phyloP scores from a whole-genome alignment of 2,329 filamentous ascomycete genomes.

The Thielaviopsis populi region DNA sequence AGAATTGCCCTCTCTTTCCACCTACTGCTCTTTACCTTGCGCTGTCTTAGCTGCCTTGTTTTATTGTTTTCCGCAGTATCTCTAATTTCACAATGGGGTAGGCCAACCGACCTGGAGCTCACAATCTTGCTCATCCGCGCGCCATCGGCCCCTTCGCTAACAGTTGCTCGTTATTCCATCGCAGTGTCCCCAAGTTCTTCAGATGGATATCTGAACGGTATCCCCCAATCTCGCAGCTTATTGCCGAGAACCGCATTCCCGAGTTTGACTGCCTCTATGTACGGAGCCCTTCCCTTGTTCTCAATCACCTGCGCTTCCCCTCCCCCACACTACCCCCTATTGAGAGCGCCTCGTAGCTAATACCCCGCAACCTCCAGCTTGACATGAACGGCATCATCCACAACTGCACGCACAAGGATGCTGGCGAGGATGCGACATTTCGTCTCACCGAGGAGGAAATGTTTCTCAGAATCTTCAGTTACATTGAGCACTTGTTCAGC shows the following conservation, averaged over 20 bases:
- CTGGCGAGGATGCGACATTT: conserved; percentile 69
- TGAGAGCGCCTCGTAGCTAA: neutral
- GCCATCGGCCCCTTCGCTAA: neutral
- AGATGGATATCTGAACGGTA: conserved; percentile 99
- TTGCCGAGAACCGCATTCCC: conserved; percentile 95
- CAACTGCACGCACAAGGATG: conserved; percentile 97
- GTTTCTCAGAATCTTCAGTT: conserved; percentile 99
- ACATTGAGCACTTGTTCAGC: conserved; percentile 95
- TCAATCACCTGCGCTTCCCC: conserved; percentile 11
- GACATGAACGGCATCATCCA: conserved; percentile 99
- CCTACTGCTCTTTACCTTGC: neutral
- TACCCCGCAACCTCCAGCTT: conserved; percentile 35
- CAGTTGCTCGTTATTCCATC: conserved; percentile 5
- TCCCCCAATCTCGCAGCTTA: conserved; percentile 93
- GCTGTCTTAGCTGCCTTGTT: conserved; percentile 7
- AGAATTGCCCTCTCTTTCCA: conserved; percentile 8
- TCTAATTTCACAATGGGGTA: conserved; percentile 5
- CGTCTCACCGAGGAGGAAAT: conserved; percentile 95
- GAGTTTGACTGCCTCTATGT: conserved; percentile 97
- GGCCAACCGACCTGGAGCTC: neutral
- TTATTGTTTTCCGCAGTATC: neutral
- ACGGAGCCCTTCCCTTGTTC: conserved; percentile 22
- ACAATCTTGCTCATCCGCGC: neutral
- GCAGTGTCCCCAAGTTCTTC: conserved; percentile 74
- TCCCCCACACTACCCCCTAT: neutral